Evolutionary conservation across 805 yeast species (phyloP), one percentile per base, ranked within the genome.

Genomic region (Starmera dryadoides): DNA sequence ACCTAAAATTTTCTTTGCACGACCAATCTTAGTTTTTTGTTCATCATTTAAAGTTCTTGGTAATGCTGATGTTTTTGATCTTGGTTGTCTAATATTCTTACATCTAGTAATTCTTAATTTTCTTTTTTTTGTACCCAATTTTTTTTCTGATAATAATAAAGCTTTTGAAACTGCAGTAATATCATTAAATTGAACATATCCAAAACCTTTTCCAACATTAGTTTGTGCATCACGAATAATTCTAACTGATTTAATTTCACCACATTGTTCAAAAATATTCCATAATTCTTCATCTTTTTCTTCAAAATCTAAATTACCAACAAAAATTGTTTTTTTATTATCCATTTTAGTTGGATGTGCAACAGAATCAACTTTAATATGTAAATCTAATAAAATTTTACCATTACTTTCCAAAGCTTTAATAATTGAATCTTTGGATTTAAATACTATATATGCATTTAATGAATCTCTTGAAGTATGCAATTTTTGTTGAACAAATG

Each of bases 131-230:
- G 60, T 62, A 26, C 66, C 63, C 47, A 77, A 59, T 42, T 79
- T 75, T 63, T 85, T 80, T 34, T 77, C 91, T 59, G 89, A 76
- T 44, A 86, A 64, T 42, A 87, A 62, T 39, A 93, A 62, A 1
- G 96, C 97, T 56, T 86, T 84, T 45, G 80, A 79, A 9, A 93
- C 96, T 32, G 80, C 69, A 40, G 81, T 62, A 39, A 76, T 61
- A 52, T 85, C 91, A 44, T 70, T 74, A 66, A 89, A 93, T 61
- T 91, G 98, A 28, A 93, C 88, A 58, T 89, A 86, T 6, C 96
- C 98, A 65, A 93, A 89, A 6, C 99, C 99, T 64, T 93, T 93
- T 46, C 98, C 99, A 42, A 91, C 69, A 53, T 93, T 91, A 18
- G 97, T 91, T 64, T 86, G 86, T 15, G 95, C 65, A 58, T 93